phyloP scores from a whole-genome alignment of 345 rosid species.

The Streptanthus diversifolius region DNA sequence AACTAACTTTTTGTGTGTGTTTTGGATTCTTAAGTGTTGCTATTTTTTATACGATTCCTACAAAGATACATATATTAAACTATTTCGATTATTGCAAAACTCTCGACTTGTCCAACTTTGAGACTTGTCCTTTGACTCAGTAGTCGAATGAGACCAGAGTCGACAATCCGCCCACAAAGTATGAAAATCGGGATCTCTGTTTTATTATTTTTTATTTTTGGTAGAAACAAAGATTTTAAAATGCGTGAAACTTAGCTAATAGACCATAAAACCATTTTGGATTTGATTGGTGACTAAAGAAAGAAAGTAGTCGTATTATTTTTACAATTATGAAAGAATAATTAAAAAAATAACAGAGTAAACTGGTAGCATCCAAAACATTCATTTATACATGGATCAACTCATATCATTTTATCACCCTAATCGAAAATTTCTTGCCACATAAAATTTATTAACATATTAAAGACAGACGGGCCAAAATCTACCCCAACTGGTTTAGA shows the following conservation, averaged over 20 bases:
- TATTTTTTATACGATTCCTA: neutral
- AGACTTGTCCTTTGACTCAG: conserved; percentile 25
- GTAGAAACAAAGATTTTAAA: neutral
- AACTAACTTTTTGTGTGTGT: conserved; percentile 4
- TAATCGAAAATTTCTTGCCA: no score
- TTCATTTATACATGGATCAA: no score
- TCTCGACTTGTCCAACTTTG: conserved; percentile 13
- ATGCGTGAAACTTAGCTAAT: neutral
- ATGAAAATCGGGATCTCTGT: conserved; percentile 20
- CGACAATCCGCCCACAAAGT: conserved; percentile 29
- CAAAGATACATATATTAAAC: neutral
- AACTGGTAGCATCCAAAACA: no score
- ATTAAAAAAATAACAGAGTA: no score
- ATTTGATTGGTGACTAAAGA: neutral
- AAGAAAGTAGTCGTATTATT: no score
- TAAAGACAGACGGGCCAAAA: neutral
- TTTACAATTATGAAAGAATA: no score
- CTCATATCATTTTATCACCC: no score
- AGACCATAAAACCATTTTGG: neutral
- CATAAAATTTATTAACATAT: no score
- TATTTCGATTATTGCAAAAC: neutral
- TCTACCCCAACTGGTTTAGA: neutral
- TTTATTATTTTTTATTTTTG: neutral
- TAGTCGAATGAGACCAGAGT: conserved; percentile 2
- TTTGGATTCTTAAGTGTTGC: neutral